These are phyloP conservation scores for Styphnolobium japonicum DNA, from an alignment of 306 rosid genomes.

Conservation along the genomic window DNA sequence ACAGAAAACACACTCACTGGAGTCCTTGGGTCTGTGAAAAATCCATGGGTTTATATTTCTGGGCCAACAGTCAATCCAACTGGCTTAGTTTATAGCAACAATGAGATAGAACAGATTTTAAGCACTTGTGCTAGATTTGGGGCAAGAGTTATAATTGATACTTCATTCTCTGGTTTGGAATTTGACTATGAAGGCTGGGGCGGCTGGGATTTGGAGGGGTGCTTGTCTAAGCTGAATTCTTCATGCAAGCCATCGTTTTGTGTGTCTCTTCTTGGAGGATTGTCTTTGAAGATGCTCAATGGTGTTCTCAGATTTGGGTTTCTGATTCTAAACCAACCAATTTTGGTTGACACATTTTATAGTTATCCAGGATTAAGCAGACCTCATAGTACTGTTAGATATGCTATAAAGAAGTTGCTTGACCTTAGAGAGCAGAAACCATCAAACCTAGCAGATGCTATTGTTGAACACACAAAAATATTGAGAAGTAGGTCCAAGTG, in stretches of 20 bases:
- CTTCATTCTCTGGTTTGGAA: conserved; percentile 95
- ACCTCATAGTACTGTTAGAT: conserved; percentile 86
- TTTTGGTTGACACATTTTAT: conserved; percentile 57
- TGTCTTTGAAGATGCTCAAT: conserved; percentile 74
- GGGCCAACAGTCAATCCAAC: conserved; percentile 96
- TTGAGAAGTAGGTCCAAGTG: conserved; percentile 62
- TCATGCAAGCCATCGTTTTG: conserved; percentile 58
- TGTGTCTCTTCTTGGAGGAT: conserved; percentile 86
- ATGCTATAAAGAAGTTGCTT: conserved; percentile 83
- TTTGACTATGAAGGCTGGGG: conserved; percentile 73
- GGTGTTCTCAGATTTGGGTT: conserved; percentile 81
- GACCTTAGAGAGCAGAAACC: conserved; percentile 63
- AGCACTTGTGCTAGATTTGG: conserved; percentile 72
- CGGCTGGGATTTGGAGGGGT: conserved; percentile 75
- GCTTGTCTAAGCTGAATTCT: conserved; percentile 54
- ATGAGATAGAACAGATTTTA: conserved; percentile 65
- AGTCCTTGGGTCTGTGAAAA: conserved; percentile 55
- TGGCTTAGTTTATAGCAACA: conserved; percentile 74
- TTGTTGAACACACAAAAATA: conserved; percentile 44
- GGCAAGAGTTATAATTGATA: conserved; percentile 85
- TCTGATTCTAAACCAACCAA: conserved; percentile 64
- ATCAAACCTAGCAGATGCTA: conserved; percentile 62
- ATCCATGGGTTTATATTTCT: conserved; percentile 91
- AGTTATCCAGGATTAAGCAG: conserved; percentile 79
- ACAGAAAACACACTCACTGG: conserved; percentile 56